Evolutionary conservation across 1,284 basidiomycete genomes (phyloP).

Genomic region (Golubevia pallescens): DNA sequence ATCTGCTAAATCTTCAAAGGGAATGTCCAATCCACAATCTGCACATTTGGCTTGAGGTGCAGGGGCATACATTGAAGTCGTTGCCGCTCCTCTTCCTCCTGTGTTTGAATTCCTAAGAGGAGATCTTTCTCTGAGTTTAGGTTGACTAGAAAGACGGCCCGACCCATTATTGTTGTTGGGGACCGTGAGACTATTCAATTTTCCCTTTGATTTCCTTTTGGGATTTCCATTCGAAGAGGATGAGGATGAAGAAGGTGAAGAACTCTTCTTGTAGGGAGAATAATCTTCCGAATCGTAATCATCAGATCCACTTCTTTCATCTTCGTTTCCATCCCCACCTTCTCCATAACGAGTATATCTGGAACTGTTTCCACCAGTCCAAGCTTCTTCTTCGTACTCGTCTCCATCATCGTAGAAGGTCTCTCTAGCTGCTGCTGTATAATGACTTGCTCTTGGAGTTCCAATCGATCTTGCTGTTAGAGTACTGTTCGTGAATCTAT

Average conservation of each 20-base stretch:
- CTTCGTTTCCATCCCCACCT: not conserved
- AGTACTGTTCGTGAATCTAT: not conserved
- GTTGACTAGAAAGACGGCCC: too few relatives aligned
- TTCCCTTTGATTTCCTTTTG: not conserved
- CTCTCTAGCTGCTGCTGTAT: slow-evolving; percentile 4
- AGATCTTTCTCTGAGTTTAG: too few relatives aligned
- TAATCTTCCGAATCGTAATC: not conserved
- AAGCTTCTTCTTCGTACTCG: slow-evolving; percentile 15
- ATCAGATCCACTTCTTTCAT: not conserved
- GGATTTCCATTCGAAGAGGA: not conserved
- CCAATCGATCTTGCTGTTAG: not conserved
- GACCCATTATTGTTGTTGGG: not conserved
- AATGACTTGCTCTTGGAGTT: not conserved
- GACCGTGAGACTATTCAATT: not conserved
- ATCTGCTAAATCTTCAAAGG: slow-evolving; percentile 37
- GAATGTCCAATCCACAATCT: slow-evolving; percentile 35
- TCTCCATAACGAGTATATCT: slow-evolving; percentile 8
- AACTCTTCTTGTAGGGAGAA: not conserved
- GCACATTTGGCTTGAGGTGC: slow-evolving; percentile 46
- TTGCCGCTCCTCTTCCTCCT: slow-evolving; percentile 10
- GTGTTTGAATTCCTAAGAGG: too few relatives aligned
- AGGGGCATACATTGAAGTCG: slow-evolving; percentile 20
- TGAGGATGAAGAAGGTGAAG: not conserved
- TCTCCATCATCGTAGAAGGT: slow-evolving; percentile 17
- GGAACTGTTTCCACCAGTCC: slow-evolving; percentile 1